A percentile compares a stretch with the other conserved stretches of the same genome.
These are phyloP conservation scores for Fusarium sp. DNA, from an alignment of 2,329 filamentous ascomycete genomes.

Conservation along the genomic window DNA sequence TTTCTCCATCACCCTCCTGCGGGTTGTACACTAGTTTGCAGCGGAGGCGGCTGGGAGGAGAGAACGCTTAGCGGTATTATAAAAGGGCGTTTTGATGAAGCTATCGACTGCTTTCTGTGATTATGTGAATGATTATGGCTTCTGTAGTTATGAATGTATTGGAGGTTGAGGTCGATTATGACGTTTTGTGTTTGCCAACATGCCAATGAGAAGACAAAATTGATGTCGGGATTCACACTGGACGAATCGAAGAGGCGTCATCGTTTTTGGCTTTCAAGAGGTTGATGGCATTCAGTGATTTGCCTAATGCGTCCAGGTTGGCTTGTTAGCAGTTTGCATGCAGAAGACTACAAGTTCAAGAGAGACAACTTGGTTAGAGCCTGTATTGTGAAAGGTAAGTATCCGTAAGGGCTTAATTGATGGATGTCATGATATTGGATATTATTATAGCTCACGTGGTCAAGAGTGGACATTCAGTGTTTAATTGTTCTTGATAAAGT, in stretches of 20 bases:
- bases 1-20: constrained; percentile 49
- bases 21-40: constrained; percentile 53
- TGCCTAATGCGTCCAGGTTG: background rate
- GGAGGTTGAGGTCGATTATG: background rate
- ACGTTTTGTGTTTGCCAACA: background rate
- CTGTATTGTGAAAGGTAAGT: background rate
- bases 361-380: background rate
- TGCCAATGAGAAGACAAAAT: background rate
- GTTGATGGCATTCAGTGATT: background rate
- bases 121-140: constrained; percentile 3
- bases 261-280: background rate
- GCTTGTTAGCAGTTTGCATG: background rate
- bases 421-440: background rate
- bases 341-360: background rate
- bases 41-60: constrained; percentile 45
- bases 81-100: constrained; percentile 47
- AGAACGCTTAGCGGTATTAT: constrained; percentile 50
- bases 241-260: constrained; percentile 13
- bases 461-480: constrained; percentile 1
- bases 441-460: constrained; percentile 13
- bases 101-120: constrained; percentile 16
- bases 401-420: too few species aligned
- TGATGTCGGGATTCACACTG: background rate
- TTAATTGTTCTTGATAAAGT: constrained; percentile 5
- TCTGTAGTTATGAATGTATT: background rate